These are phyloP conservation scores for Annulohypoxylon maeteangense DNA, from an alignment of 495 filamentous ascomycete species.

Conservation along the genomic window DNA sequence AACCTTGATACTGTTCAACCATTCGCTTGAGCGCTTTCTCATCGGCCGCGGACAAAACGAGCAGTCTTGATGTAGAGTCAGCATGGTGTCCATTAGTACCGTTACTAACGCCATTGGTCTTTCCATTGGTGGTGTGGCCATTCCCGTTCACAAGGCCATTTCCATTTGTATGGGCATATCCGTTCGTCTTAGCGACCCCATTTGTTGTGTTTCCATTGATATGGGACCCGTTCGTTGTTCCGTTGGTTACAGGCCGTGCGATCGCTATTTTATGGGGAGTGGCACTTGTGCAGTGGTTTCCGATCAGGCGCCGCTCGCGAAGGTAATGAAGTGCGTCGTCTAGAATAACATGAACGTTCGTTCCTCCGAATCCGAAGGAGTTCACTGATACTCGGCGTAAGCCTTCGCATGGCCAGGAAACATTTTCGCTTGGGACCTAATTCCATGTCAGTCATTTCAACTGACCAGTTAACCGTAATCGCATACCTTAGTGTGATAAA, in stretches of 20 bases:
- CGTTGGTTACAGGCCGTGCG: neutral
- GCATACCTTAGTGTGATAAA: constrained; percentile 40
- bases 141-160: constrained; percentile 7
- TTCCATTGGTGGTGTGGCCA: constrained; percentile 10
- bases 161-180: neutral
- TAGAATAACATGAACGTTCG: constrained; percentile 67
- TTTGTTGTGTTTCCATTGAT: neutral
- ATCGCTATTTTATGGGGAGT: neutral
- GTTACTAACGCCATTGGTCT: constrained; percentile 29
- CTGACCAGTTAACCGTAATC: neutral
- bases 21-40: constrained; percentile 43
- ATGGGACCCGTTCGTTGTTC: neutral
- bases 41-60: constrained; percentile 47
- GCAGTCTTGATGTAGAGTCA: constrained; percentile 20
- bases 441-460: neutral
- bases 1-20: constrained; percentile 21
- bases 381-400: constrained; percentile 62
- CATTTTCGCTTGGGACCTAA: constrained; percentile 42
- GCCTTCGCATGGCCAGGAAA: constrained; percentile 45
- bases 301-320: constrained; percentile 25
- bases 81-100: constrained; percentile 12
- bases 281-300: constrained; percentile 42
- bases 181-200: neutral
- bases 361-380: constrained; percentile 68
- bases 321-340: constrained; percentile 52